These are phyloP conservation scores for Trichoderma sp. DNA, from an alignment of 2,329 filamentous ascomycete genomes.

Conservation along the genomic window DNA sequence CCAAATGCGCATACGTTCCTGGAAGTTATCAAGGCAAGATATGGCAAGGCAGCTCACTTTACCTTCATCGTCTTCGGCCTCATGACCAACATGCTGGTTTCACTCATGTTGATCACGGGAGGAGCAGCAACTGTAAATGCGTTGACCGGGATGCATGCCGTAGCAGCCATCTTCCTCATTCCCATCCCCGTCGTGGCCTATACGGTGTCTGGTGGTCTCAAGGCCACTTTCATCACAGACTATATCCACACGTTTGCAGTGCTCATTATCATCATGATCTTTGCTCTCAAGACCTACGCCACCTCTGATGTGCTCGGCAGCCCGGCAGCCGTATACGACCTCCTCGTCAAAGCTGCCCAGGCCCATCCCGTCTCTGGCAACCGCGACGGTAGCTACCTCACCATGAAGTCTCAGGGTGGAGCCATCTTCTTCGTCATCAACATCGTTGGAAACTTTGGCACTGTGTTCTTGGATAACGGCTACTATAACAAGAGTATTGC, in stretches of 20 bases:
- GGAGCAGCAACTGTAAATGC: slow-evolving; percentile 58
- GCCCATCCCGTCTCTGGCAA: slow-evolving; percentile 78
- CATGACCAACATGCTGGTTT: slow-evolving; percentile 83
- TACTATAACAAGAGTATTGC: slow-evolving; percentile 96
- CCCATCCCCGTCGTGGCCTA: slow-evolving; percentile 57
- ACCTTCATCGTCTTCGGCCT: slow-evolving; percentile 81
- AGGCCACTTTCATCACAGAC: slow-evolving; percentile 82
- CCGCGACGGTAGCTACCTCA: slow-evolving; percentile 76
- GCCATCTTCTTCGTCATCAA: slow-evolving; percentile 92
- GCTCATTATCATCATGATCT: slow-evolving; percentile 80
- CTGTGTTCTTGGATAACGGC: slow-evolving; percentile 81
- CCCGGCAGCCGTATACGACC: slow-evolving; percentile 73
- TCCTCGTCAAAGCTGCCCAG: slow-evolving; percentile 65
- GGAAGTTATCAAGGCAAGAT: slow-evolving; percentile 78
- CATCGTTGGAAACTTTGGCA: slow-evolving; percentile 76
- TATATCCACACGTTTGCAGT: slow-evolving; percentile 85
- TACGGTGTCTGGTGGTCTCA: slow-evolving; percentile 75
- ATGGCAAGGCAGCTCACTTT: slow-evolving; percentile 67
- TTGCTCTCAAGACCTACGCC: slow-evolving; percentile 78
- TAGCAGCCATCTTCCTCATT: slow-evolving; percentile 59
- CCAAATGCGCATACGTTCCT: slow-evolving; percentile 85
- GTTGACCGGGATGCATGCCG: slow-evolving; percentile 51
- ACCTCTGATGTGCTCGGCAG: slow-evolving; percentile 70
- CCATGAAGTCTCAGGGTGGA: slow-evolving; percentile 70
- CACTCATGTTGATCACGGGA: slow-evolving; percentile 83